Conservation (phyloP, 352 stramenopile species). For the Pythium dissimile region DNA sequence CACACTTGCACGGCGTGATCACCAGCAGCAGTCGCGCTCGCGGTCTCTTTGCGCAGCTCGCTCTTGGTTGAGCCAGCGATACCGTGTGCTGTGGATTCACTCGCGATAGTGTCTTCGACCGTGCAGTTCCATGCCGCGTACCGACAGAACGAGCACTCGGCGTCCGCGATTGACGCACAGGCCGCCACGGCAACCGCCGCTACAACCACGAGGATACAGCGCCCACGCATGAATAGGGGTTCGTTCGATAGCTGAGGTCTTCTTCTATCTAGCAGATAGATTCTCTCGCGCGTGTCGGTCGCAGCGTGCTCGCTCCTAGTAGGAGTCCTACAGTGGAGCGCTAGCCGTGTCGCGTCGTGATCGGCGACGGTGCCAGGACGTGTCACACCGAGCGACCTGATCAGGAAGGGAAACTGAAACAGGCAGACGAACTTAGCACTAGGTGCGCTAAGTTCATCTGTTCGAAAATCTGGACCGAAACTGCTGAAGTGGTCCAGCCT, state of each 20-base stretch:
- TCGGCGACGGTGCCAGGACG: not conserved
- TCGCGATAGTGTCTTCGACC: not conserved
- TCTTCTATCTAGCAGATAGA: no score
- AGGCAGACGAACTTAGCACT: not conserved
- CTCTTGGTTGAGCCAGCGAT: not conserved
- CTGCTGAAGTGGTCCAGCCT: no score
- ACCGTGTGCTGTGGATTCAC: conserved; percentile 11
- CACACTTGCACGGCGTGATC: conserved; percentile 41
- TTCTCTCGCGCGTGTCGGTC: no score
- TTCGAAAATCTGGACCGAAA: no score
- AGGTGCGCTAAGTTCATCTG: not conserved
- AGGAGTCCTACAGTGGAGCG: no score
- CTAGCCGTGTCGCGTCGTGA: not conserved
- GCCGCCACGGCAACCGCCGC: conserved; percentile 16
- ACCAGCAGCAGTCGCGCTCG: not conserved
- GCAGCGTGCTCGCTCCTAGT: no score
- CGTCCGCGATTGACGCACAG: conserved; percentile 6
- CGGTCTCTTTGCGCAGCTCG: conserved; percentile 12
- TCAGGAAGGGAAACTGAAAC: conserved; percentile 20
- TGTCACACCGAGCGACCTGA: conserved; percentile 19
- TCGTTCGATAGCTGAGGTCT: not conserved
- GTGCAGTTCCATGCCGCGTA: conserved; percentile 73
- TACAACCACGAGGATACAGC: not conserved
- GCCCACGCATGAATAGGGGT: not conserved
- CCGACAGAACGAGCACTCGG: conserved; percentile 50